Conservation (phyloP, 164 flowering plant genomes). For the Magnolia kwangsiensis region DNA sequence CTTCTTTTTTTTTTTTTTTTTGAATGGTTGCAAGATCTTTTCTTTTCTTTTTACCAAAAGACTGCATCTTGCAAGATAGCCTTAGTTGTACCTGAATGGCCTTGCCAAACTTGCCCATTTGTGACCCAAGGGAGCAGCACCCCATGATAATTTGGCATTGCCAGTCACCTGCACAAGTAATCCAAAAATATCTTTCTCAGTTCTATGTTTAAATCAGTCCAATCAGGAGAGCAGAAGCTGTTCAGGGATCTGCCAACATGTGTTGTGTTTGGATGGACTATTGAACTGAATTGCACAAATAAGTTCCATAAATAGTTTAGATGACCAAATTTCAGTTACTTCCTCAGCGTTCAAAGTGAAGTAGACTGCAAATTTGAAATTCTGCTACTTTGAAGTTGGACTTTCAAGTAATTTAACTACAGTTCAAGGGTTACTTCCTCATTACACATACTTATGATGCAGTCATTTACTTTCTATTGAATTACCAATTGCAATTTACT, state of each 20-base stretch:
- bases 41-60: neutral
- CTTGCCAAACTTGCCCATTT: slow-evolving; percentile 45
- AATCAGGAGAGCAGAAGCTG: neutral
- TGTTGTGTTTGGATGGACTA: too few relatives aligned
- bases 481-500: neutral
- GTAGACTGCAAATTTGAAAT: neutral
- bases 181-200: neutral
- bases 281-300: neutral
- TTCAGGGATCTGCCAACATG: neutral
- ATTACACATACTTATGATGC: neutral
- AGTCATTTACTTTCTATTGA: too few relatives aligned
- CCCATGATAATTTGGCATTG: slow-evolving; percentile 38
- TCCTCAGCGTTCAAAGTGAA: neutral
- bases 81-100: slow-evolving; percentile 55
- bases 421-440: neutral
- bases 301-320: neutral
- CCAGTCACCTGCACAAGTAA: slow-evolving; percentile 41
- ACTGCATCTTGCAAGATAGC: too few relatives aligned
- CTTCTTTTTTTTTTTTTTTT: neutral
- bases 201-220: neutral
- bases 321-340: neutral
- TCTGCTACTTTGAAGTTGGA: neutral
- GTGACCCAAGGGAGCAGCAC: slow-evolving; percentile 21
- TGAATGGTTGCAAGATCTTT: neutral
- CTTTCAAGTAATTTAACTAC: neutral